phyloP scores from a whole-genome alignment of 192 early-diverging fungal genomes.

The Entomortierella parvispora region DNA sequence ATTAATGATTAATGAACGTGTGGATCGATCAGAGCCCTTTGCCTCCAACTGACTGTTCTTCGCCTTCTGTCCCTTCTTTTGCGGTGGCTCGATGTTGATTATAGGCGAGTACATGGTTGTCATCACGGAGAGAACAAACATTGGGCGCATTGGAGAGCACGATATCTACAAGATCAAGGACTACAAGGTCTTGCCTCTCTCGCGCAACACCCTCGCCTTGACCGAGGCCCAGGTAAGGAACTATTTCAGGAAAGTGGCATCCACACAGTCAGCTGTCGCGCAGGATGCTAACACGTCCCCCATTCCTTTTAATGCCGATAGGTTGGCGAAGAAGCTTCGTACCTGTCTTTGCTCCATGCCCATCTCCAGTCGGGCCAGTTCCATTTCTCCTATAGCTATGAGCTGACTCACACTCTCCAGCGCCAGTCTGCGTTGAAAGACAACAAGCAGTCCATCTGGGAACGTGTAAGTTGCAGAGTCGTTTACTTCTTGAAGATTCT shows the following conservation, averaged over 20 bases:
- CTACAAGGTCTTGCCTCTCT: conserved; percentile 65
- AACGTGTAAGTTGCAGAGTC: conserved; percentile 55
- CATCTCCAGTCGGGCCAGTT: conserved; percentile 59
- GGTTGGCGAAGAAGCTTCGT: conserved; percentile 58
- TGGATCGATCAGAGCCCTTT: background rate
- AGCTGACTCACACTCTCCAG: conserved; percentile 88
- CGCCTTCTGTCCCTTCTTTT: background rate
- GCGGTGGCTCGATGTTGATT: conserved; percentile 1
- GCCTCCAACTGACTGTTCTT: background rate
- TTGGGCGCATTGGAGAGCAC: conserved; percentile 67
- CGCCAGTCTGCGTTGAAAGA: conserved; percentile 65
- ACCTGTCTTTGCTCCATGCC: conserved; percentile 57
- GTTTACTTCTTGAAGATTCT: no score
- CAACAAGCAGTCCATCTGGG: conserved; percentile 57
- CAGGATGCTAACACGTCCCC: no score
- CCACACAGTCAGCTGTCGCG: no score
- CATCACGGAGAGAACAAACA: conserved; percentile 70
- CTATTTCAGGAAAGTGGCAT: background rate
- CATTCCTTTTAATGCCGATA: conserved; percentile 16
- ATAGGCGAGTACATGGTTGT: conserved; percentile 82
- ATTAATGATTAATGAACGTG: background rate
- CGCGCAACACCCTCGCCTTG: conserved; percentile 45
- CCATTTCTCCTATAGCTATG: conserved; percentile 89
- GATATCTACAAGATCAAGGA: conserved; percentile 74
- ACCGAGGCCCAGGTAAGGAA: conserved; percentile 56